These are phyloP conservation scores for Asclepias syriaca DNA, from an alignment of 257 asterid species.

Conservation along the genomic window DNA sequence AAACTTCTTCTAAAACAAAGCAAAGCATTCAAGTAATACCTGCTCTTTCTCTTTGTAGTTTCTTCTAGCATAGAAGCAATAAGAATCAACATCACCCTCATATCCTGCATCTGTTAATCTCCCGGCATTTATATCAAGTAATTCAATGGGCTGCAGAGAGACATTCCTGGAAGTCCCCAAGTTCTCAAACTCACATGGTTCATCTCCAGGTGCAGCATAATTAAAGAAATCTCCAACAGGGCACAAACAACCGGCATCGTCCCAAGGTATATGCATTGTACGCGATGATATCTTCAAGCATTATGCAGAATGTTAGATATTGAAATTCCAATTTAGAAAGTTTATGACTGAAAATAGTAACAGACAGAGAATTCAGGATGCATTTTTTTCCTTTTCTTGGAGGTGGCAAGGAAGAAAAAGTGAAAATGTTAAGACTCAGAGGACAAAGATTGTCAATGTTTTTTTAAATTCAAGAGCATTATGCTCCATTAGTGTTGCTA, in stretches of 20 bases:
- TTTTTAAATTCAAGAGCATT: neutral
- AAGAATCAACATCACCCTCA: slow-evolving; percentile 48
- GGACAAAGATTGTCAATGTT: neutral
- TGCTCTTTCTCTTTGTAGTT: slow-evolving; percentile 75
- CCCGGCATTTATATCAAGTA: slow-evolving; percentile 22
- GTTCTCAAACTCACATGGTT: slow-evolving; percentile 21
- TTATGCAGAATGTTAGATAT: neutral
- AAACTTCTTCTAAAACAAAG: neutral
- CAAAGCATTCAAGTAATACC: slow-evolving; percentile 32
- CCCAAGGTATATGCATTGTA: slow-evolving; percentile 89
- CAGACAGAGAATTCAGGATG: neutral
- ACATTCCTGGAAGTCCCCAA: slow-evolving; percentile 13
- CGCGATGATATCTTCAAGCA: slow-evolving; percentile 79
- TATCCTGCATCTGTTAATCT: slow-evolving; percentile 78
- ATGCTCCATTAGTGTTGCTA: neutral
- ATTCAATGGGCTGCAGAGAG: slow-evolving; percentile 7
- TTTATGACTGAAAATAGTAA: neutral
- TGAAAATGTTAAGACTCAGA: neutral
- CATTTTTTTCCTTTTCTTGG: neutral
- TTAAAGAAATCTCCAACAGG: slow-evolving; percentile 96
- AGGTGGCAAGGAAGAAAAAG: neutral
- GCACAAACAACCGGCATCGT: slow-evolving; percentile 81
- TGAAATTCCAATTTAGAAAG: neutral
- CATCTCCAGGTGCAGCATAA: slow-evolving; percentile 77
- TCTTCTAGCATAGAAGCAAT: slow-evolving; percentile 73